phyloP scores from a whole-genome alignment of 768 basidiomycete genomes.

The Psilocybe sp. region DNA sequence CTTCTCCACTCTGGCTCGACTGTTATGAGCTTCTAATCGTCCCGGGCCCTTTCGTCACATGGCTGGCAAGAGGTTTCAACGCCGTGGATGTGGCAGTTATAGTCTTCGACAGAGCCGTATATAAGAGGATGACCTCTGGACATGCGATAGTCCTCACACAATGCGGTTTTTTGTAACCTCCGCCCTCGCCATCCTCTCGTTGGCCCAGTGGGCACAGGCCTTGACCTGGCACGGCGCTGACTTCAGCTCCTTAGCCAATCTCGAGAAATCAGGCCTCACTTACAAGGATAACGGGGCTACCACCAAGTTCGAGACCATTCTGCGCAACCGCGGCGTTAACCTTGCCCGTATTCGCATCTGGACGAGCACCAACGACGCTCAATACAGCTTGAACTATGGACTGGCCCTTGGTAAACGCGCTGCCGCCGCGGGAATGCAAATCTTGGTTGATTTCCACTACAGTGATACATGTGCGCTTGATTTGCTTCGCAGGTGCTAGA shows the following conservation, averaged over 20 bases:
- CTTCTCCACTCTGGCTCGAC: no score
- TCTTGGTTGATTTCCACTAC: constrained; percentile 59
- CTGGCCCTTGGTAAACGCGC: constrained; percentile 54
- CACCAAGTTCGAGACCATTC: constrained; percentile 48
- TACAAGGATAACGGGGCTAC: constrained; percentile 36
- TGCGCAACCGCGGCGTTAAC: constrained; percentile 52
- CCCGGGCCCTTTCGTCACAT: no score
- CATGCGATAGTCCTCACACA: neutral
- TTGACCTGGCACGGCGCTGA: constrained; percentile 54
- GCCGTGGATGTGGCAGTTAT: no score
- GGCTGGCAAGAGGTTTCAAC: no score
- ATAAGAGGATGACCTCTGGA: no score
- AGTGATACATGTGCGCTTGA: constrained; percentile 56
- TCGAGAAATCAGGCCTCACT: constrained; percentile 44
- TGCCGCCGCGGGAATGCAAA: constrained; percentile 51
- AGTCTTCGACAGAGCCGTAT: no score
- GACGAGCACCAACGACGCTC: constrained; percentile 51
- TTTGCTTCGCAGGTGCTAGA: neutral
- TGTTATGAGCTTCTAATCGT: no score
- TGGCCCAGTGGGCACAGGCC: constrained; percentile 22
- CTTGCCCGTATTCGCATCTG: constrained; percentile 59
- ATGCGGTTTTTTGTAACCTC: constrained; percentile 24
- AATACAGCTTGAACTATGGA: constrained; percentile 51
- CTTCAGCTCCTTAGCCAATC: constrained; percentile 50
- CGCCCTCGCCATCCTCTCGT: constrained; percentile 18